These are phyloP conservation scores for Phytophthora melonis DNA, from an alignment of 352 stramenopile genomes.

Conservation along the genomic window DNA sequence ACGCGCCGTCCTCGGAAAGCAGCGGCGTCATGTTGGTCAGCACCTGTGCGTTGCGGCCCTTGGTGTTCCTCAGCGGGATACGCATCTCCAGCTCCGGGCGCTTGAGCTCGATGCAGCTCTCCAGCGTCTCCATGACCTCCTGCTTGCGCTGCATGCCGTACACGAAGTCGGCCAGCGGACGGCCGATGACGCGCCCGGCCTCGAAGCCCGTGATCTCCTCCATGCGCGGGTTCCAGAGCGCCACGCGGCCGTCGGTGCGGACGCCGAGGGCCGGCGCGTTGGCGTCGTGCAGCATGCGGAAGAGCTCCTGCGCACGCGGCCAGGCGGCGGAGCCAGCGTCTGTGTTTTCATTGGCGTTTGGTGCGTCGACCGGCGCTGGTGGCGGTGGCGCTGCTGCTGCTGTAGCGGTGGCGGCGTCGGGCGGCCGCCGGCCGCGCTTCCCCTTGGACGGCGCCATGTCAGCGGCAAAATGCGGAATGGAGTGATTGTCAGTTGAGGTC, in stretches of 20 bases:
- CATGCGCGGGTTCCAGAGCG: conserved; percentile 73
- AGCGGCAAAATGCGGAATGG: conserved; percentile 30
- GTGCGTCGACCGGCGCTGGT: neutral
- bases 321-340: neutral
- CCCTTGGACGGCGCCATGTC: conserved; percentile 30
- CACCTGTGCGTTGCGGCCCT: conserved; percentile 55
- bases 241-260: conserved; percentile 56
- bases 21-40: conserved; percentile 67
- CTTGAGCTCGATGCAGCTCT: conserved; percentile 35
- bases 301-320: conserved; percentile 28
- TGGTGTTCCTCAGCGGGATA: conserved; percentile 56
- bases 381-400: too few relatives aligned
- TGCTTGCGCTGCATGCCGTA: conserved; percentile 52
- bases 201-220: conserved; percentile 67
- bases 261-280: conserved; percentile 76
- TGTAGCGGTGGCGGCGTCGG: neutral
- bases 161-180: conserved; percentile 57
- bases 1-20: conserved; percentile 46
- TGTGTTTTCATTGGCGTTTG: neutral
- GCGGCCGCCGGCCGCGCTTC: conserved; percentile 26
- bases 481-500: conserved; percentile 3
- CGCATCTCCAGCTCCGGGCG: conserved; percentile 61
- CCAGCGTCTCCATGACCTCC: conserved; percentile 41
- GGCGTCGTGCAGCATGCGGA: conserved; percentile 66
- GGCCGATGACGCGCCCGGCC: conserved; percentile 47